Evolutionary conservation across 2,329 filamentous ascomycete species (phyloP), one percentile per base, ranked within the genome.

Genomic region (Ophiocordyceps camponoti-floridani): DNA sequence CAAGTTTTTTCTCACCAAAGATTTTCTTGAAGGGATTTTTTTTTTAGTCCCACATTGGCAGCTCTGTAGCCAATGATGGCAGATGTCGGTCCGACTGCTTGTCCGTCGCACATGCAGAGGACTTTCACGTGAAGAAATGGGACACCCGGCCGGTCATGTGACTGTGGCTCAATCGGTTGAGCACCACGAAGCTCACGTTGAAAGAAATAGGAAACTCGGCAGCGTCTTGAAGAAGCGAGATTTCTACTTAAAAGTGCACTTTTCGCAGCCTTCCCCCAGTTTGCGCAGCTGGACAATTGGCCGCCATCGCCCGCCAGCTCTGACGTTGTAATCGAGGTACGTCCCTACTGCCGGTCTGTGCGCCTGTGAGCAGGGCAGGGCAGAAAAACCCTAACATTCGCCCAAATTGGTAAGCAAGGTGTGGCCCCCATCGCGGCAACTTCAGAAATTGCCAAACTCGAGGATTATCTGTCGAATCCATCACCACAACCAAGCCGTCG

Each of bases 391-490:
- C 63, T 65, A 65, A 64, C 51, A 51, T 44, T 53, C 54, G 47
- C 56, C 54, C 51, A 55, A 61, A 56, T 48, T 48, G 57, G 65
- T 67, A 68, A 68, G 66, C 64, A 64, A 68, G 58, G 55, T 23
- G 23, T 23, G 23, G 23, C 23, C 23, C 23, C 23, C 23, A 23
- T 23, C 23, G 23, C 54, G 50, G 51, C 50, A 50, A 59, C 58
- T 67, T 69, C 64, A 59, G 62, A 65, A 65, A 63, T 64, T 65
- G 60, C 62, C 61, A 61, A 37, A 61, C 57, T 59, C 56, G 64
- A 68, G 62, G 61, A 61, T 62, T 60, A 66, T 63, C 64, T 65
- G 64, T 64, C 67, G 69, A 70, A 64, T 64, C 66, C 67, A 65
- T 68, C 68, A 69, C 63, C 62, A 65, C 66, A 62, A 62, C 60